A percentile compares a stretch with the other conserved stretches of the same genome.
Conservation (phyloP, 768 basidiomycete genomes). For the Suillus tomentosus region DNA sequence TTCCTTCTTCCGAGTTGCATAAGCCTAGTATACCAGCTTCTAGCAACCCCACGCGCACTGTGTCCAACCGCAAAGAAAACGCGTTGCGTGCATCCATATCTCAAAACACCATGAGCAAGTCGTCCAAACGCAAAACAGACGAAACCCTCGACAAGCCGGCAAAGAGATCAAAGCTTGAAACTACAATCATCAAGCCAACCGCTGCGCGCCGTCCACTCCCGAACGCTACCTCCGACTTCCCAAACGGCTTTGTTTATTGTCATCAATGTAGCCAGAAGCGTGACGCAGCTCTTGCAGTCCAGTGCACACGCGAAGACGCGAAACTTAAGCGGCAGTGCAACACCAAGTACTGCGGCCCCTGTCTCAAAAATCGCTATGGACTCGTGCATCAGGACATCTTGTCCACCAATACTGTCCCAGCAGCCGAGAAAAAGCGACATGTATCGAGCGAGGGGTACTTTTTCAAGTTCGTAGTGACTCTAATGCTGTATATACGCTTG, state of each 20-base stretch:
- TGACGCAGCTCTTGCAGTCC: constrained; percentile 41
- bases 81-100: constrained; percentile 34
- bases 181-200: constrained; percentile 19
- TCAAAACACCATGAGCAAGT: constrained; percentile 33
- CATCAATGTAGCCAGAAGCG: constrained; percentile 74
- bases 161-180: constrained; percentile 26
- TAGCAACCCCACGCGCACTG: constrained; percentile 26
- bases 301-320: constrained; percentile 38
- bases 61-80: constrained; percentile 48
- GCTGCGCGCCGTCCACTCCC: constrained; percentile 17
- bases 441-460: constrained; percentile 38
- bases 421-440: constrained; percentile 27
- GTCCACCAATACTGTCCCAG: constrained; percentile 35
- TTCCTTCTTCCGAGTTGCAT: constrained; percentile 52
- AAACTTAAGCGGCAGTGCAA: constrained; percentile 47
- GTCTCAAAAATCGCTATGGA: constrained; percentile 70
- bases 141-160: constrained; percentile 25
- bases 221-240: constrained; percentile 31
- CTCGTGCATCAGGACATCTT: constrained; percentile 42
- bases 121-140: constrained; percentile 55
- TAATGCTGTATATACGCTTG: constrained; percentile 10
- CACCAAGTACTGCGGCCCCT: constrained; percentile 62
- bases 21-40: constrained; percentile 17
- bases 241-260: constrained; percentile 54
- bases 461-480: constrained; percentile 49